phyloP scores from a whole-genome alignment of 1,284 basidiomycete genomes.

The Ganoderma meredithae region DNA sequence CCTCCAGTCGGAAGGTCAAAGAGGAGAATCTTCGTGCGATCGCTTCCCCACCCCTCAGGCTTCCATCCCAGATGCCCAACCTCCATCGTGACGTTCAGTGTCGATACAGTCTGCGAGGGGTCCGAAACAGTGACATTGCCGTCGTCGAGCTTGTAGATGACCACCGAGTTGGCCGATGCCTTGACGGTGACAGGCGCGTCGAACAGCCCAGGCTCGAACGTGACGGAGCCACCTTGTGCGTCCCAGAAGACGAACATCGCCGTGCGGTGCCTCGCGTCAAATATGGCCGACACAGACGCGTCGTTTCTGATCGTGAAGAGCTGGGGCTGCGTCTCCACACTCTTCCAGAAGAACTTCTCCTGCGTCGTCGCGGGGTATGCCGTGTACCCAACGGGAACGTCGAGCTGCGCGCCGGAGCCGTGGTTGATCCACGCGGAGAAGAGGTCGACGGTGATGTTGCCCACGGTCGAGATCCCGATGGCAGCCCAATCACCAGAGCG shows the following conservation, averaged over 20 bases:
- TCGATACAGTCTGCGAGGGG: slow-evolving; percentile 53
- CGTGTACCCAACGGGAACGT: slow-evolving; percentile 56
- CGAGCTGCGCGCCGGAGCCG: slow-evolving; percentile 34
- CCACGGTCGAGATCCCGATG: slow-evolving; percentile 65
- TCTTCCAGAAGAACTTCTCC: slow-evolving; percentile 42
- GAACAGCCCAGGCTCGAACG: slow-evolving; percentile 28
- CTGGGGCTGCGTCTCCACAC: slow-evolving; percentile 20
- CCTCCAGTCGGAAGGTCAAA: slow-evolving; percentile 44
- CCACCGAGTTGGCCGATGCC: slow-evolving; percentile 48
- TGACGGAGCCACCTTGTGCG: slow-evolving; percentile 37
- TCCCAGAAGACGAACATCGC: slow-evolving; percentile 47
- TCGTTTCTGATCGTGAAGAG: slow-evolving; percentile 50
- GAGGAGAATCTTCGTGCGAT: slow-evolving; percentile 35
- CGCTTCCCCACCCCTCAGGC: slow-evolving; percentile 31
- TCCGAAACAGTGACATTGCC: slow-evolving; percentile 63
- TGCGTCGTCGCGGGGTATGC: slow-evolving; percentile 57
- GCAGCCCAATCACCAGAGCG: slow-evolving; percentile 65
- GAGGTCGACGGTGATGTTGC: slow-evolving; percentile 59
- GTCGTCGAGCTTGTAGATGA: slow-evolving; percentile 53
- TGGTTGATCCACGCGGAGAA: slow-evolving; percentile 70
- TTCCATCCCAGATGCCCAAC: slow-evolving; percentile 33
- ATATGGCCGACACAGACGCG: slow-evolving; percentile 43
- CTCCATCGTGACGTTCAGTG: slow-evolving; percentile 41
- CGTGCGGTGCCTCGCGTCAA: slow-evolving; percentile 39
- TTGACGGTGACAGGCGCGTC: slow-evolving; percentile 48